phyloP scores from a whole-genome alignment of 1,284 basidiomycete species.

The Leccinum proximum region DNA sequence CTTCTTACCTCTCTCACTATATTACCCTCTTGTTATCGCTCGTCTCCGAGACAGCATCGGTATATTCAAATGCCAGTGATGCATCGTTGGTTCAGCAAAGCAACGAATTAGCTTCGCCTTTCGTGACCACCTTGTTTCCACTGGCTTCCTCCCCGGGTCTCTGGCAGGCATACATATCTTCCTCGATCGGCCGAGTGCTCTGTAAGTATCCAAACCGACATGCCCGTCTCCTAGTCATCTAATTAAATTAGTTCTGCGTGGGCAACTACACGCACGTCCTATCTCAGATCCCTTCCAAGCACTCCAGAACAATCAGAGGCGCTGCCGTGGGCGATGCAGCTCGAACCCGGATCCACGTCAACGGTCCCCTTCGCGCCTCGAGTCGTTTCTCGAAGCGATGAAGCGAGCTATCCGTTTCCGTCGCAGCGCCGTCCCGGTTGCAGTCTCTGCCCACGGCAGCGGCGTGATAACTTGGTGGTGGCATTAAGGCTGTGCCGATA shows the following conservation, averaged over 20 bases:
- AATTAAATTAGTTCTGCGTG: slow-evolving; percentile 3
- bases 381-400: slow-evolving; percentile 51
- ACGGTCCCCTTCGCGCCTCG: slow-evolving; percentile 42
- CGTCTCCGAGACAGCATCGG: slow-evolving; percentile 44
- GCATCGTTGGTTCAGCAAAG: slow-evolving; percentile 26
- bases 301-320: slow-evolving; percentile 44
- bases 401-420: slow-evolving; percentile 31
- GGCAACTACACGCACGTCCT: slow-evolving; percentile 66
- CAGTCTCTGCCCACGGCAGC: not conserved
- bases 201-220: slow-evolving; percentile 47
- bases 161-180: slow-evolving; percentile 62
- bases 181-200: slow-evolving; percentile 70
- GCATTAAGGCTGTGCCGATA: slow-evolving; percentile 41
- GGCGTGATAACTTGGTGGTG: slow-evolving; percentile 1
- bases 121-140: slow-evolving; percentile 56
- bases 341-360: slow-evolving; percentile 39
- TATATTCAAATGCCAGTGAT: slow-evolving; percentile 47
- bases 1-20: slow-evolving; percentile 56
- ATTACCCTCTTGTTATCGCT: slow-evolving; percentile 40
- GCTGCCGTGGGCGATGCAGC: slow-evolving; percentile 58
- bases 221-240: not conserved
- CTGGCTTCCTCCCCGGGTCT: slow-evolving; percentile 47
- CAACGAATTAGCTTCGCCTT: slow-evolving; percentile 39
- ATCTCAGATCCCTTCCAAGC: slow-evolving; percentile 55
- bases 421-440: slow-evolving; percentile 11